Percentiles rank a stretch among this genome's conserved stretches.
Evolutionary conservation across 2,329 filamentous ascomycete genomes (phyloP).

Genomic region (Hypoxylon rubiginosum): DNA sequence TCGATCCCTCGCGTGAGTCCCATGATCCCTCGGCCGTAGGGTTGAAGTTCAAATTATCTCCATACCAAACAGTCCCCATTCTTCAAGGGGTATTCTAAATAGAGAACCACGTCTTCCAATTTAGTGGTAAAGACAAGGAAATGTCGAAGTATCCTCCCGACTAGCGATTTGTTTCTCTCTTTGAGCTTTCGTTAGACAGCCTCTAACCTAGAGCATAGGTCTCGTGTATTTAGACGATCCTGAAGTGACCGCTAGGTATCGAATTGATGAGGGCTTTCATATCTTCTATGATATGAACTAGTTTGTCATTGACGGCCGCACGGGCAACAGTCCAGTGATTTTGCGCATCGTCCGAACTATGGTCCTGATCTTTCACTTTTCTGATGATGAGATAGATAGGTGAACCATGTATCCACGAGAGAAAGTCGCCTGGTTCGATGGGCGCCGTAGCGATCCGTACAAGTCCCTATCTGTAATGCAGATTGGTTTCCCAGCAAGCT

Average conservation of each 20-base stretch:
- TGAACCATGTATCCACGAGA: not conserved
- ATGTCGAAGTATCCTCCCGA: no score
- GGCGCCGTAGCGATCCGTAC: slow-evolving; percentile 24
- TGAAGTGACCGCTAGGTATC: not conserved
- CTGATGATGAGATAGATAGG: slow-evolving; percentile 12
- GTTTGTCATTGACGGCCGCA: slow-evolving; percentile 5
- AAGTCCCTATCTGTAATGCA: slow-evolving; percentile 16
- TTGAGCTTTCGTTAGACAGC: no score
- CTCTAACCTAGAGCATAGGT: not conserved
- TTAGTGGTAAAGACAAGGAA: no score
- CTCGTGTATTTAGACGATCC: slow-evolving; percentile 6
- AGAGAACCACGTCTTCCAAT: no score
- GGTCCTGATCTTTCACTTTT: not conserved
- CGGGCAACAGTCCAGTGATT: slow-evolving; percentile 21
- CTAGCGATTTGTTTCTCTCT: no score
- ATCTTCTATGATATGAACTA: slow-evolving; percentile 4
- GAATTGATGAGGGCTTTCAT: slow-evolving; percentile 1
- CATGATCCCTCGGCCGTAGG: no score
- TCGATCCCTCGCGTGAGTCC: no score
- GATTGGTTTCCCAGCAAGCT: slow-evolving; percentile 7
- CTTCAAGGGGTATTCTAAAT: no score
- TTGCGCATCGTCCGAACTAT: not conserved
- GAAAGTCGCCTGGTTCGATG: slow-evolving; percentile 4
- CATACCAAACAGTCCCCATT: no score
- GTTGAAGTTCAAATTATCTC: no score